Conservation (phyloP, 2,329 filamentous ascomycete genomes). For the Pseudogymnoascus sp. region DNA sequence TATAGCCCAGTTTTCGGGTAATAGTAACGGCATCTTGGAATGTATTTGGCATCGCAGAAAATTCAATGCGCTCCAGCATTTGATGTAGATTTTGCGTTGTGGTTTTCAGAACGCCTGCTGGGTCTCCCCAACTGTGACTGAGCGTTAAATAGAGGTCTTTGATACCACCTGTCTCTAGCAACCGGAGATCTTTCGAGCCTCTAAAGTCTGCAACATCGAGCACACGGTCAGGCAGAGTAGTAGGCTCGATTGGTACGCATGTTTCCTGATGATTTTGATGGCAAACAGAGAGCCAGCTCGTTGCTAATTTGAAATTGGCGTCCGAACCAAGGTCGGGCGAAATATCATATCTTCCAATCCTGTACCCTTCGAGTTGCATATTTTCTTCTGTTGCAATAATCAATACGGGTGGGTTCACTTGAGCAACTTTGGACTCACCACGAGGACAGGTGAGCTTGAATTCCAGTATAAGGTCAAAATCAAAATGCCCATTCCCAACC, state of each 20-base stretch:
- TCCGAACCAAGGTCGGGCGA: background rate
- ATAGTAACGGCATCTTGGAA: background rate
- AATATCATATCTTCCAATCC: slow-evolving; percentile 2
- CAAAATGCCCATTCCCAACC: background rate
- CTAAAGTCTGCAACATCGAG: background rate
- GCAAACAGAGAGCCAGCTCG: background rate
- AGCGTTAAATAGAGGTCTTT: background rate
- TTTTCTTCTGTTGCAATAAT: background rate
- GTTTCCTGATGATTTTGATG: background rate
- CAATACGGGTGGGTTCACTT: background rate
- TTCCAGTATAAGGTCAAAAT: background rate
- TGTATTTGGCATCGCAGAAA: background rate
- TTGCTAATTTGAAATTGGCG: background rate
- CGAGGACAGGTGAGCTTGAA: slow-evolving; percentile 2
- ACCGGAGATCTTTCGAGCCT: background rate
- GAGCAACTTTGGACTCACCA: background rate
- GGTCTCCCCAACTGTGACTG: slow-evolving; percentile 4
- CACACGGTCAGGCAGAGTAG: background rate
- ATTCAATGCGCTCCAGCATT: background rate
- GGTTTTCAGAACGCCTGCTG: background rate
- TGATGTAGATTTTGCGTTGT: background rate
- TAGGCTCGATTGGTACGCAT: background rate
- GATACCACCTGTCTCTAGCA: background rate
- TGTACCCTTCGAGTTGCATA: background rate
- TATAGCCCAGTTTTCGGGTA: background rate